Percentiles rank a stretch among this genome's conserved stretches.
Evolutionary conservation across 2,329 filamentous ascomycete species (phyloP).

Genomic region (Neurospora crassa): DNA sequence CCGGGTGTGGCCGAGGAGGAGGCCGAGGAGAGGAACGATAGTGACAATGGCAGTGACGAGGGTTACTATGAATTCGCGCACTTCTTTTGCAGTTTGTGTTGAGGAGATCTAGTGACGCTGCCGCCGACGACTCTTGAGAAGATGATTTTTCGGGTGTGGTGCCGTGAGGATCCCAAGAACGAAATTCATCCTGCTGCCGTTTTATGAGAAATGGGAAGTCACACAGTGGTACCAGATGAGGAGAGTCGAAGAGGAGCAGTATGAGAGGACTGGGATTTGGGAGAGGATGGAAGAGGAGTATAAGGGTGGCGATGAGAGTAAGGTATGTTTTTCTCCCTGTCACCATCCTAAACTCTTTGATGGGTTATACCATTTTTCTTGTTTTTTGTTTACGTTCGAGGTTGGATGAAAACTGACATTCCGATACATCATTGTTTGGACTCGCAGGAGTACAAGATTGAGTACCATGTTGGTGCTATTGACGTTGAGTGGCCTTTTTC

Average conservation of each 20-base stretch:
- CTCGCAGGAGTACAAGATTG: background rate
- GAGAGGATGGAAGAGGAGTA: background rate
- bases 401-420: background rate
- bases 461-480: background rate
- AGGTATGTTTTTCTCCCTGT: background rate
- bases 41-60: background rate
- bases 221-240: background rate
- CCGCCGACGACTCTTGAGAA: background rate
- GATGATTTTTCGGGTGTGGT: background rate
- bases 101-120: background rate
- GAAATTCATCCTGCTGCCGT: background rate
- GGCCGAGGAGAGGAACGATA: background rate
- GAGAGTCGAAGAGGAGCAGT: background rate
- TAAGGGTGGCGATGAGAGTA: background rate
- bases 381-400: background rate
- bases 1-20: background rate
- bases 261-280: background rate
- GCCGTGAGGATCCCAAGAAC: background rate
- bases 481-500: background rate
- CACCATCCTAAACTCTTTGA: background rate
- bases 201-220: background rate
- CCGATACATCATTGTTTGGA: background rate
- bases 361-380: background rate
- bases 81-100: background rate
- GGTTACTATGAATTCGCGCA: background rate